These are phyloP conservation scores for Apophysomyces trapeziformis DNA, from an alignment of 371 early-diverging fungal species.

Conservation along the genomic window DNA sequence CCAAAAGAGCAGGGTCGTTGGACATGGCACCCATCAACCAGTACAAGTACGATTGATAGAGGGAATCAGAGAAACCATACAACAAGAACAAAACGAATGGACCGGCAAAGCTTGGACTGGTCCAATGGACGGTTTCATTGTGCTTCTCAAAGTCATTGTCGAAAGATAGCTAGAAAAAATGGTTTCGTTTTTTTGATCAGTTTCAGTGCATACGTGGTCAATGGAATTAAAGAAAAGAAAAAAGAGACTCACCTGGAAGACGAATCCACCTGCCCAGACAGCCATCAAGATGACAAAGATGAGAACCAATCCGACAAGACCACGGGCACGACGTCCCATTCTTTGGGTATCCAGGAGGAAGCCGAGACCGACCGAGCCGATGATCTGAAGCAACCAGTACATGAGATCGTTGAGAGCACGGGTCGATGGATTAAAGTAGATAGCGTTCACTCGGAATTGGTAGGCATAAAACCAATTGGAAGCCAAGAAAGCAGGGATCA, in stretches of 20 bases:
- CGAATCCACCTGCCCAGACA: conserved; percentile 64
- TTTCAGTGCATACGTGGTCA: no score
- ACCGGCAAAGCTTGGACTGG: conserved; percentile 43
- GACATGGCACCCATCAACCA: conserved; percentile 77
- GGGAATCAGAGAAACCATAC: conserved; percentile 69
- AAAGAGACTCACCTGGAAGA: conserved; percentile 41
- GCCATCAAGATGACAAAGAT: conserved; percentile 50
- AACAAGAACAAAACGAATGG: conserved; percentile 64
- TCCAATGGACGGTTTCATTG: conserved; percentile 40
- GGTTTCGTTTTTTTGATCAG: background rate
- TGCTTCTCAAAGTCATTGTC: conserved; percentile 18
- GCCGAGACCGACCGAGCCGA: conserved; percentile 58
- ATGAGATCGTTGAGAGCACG: conserved; percentile 65
- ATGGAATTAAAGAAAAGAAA: no score
- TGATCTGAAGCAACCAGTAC: conserved; percentile 71
- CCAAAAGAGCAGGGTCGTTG: conserved; percentile 63
- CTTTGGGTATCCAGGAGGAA: conserved; percentile 53
- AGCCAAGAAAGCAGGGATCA: conserved; percentile 65
- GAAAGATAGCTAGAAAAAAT: conserved; percentile 30
- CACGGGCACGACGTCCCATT: conserved; percentile 56
- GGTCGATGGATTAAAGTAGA: conserved; percentile 60
- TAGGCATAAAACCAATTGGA: conserved; percentile 77
- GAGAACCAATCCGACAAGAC: conserved; percentile 47
- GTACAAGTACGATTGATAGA: conserved; percentile 70
- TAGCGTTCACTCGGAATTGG: conserved; percentile 57